phyloP scores from a whole-genome alignment of 2,329 filamentous ascomycete genomes.

The Xylariaceae sp. region DNA sequence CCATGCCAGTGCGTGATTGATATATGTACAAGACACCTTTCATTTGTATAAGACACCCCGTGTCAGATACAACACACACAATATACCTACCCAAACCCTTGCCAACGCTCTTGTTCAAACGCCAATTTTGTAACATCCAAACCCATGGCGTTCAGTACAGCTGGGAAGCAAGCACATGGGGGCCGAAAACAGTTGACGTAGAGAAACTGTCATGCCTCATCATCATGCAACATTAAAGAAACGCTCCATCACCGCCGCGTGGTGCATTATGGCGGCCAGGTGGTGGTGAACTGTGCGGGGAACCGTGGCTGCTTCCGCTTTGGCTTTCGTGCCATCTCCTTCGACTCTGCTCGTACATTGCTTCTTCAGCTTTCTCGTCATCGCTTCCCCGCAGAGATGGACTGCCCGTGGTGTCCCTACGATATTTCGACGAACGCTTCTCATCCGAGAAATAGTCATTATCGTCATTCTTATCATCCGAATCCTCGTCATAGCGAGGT shows the following conservation, averaged over 20 bases:
- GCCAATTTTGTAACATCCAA: no score
- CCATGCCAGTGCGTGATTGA: no score
- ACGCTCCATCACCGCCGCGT: slow-evolving; percentile 18
- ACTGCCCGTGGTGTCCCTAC: slow-evolving; percentile 39
- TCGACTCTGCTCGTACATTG: slow-evolving; percentile 26
- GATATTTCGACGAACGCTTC: slow-evolving; percentile 33
- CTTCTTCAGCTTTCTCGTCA: slow-evolving; percentile 26
- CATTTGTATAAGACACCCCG: no score
- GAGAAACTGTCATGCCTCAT: slow-evolving; percentile 26
- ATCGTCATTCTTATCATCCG: slow-evolving; percentile 25
- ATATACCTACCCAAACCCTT: no score
- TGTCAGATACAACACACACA: no score
- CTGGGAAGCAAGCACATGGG: slow-evolving; percentile 8
- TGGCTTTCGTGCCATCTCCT: slow-evolving; percentile 25
- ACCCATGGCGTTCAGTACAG: slow-evolving; percentile 12
- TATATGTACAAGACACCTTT: no score
- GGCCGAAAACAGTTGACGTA: slow-evolving; percentile 17
- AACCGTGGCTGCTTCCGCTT: slow-evolving; percentile 16
- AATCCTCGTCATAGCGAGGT: slow-evolving; percentile 30
- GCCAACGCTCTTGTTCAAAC: no score
- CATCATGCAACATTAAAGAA: slow-evolving; percentile 17
- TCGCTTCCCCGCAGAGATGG: slow-evolving; percentile 26
- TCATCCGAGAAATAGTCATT: slow-evolving; percentile 30
- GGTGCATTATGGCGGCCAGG: slow-evolving; percentile 20
- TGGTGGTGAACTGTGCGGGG: slow-evolving; percentile 16